Evolutionary conservation across 176 grass and related monocot genomes (phyloP), one percentile per base, ranked within the genome.

Genomic region (Musa itinerans): DNA sequence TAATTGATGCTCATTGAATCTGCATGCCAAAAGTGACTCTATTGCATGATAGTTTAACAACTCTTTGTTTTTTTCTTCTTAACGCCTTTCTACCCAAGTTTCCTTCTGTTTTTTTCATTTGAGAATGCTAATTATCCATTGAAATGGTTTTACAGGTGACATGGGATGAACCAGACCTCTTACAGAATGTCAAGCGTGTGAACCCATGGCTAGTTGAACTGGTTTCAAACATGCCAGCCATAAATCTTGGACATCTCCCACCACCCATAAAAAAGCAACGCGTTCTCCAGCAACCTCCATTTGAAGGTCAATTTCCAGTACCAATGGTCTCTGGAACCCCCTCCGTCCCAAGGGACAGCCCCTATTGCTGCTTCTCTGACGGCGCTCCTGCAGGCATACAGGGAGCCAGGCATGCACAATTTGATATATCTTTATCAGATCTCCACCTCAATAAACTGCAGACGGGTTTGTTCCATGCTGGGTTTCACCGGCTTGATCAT

Each of bases 401-500:
- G 94, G 94, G 94, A 91, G 88, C 90, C 94, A 97, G 94, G 94
- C 94, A 97, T 80, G 62, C 85, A 75, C 87, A 82, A 62, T 78
- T 97, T 79, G 88, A 63, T 77, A 73, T 83, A 75, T 83, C 82
- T 26, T 82, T 93, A 51, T 68, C 88, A 84, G 90, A 97, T 81
- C 84, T 87, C 77, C 84, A 79, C 80, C 55, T 85, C 76, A 80
- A 69, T 85, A 76, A 85, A 81, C 85, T 92, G 78, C 86, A 84
- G 72, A 50, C 76, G 20, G 75, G 72, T 53, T 67, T 84, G 53
- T 75, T 79, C 56, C 61, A 73, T 81, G 0, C 78, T 61, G 81
- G 83, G 34, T 10, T 78, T 66, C 65, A 52, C 20, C 59, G 48
- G 51, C 2, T 79, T 79, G 85, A 83, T 48, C 80, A 63, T 11